These are phyloP conservation scores for Purpureocillium lavendulum DNA, from an alignment of 2,329 filamentous ascomycete species.

Conservation along the genomic window DNA sequence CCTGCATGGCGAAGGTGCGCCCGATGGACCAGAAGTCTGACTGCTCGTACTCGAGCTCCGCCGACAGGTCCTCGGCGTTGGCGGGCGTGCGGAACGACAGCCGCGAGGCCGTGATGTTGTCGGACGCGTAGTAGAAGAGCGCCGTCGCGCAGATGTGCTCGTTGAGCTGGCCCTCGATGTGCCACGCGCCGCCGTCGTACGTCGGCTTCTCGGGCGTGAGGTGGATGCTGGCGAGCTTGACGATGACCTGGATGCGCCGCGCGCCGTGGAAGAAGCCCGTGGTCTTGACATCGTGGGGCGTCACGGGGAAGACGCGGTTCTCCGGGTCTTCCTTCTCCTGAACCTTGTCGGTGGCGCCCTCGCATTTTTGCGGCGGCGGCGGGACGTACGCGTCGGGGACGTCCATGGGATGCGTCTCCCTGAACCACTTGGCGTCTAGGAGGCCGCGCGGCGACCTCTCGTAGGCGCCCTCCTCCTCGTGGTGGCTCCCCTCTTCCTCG, in stretches of 20 bases:
- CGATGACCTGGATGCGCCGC: slow-evolving; percentile 48
- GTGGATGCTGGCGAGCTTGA: slow-evolving; percentile 54
- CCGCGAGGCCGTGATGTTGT: slow-evolving; percentile 47
- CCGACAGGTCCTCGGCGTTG: slow-evolving; percentile 17
- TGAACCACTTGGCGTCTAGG: slow-evolving; percentile 17
- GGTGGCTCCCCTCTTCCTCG: slow-evolving; percentile 13
- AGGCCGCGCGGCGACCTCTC: slow-evolving; percentile 5
- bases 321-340: no score
- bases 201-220: slow-evolving; percentile 48
- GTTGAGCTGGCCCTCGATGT: slow-evolving; percentile 48
- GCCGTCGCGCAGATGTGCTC: slow-evolving; percentile 57
- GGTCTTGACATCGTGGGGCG: slow-evolving; percentile 14
- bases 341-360: no score
- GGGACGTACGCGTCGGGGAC: slow-evolving; percentile 7
- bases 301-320: background rate
- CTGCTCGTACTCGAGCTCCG: slow-evolving; percentile 20
- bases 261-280: slow-evolving; percentile 19
- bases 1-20: slow-evolving; percentile 24
- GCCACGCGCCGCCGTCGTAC: slow-evolving; percentile 46
- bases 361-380: no score
- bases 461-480: background rate
- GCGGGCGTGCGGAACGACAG: slow-evolving; percentile 41
- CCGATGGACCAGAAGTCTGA: slow-evolving; percentile 23
- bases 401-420: slow-evolving; percentile 13
- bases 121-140: slow-evolving; percentile 51